These are phyloP conservation scores for Canavalia gladiata DNA, from an alignment of 306 rosid genomes.

Conservation along the genomic window DNA sequence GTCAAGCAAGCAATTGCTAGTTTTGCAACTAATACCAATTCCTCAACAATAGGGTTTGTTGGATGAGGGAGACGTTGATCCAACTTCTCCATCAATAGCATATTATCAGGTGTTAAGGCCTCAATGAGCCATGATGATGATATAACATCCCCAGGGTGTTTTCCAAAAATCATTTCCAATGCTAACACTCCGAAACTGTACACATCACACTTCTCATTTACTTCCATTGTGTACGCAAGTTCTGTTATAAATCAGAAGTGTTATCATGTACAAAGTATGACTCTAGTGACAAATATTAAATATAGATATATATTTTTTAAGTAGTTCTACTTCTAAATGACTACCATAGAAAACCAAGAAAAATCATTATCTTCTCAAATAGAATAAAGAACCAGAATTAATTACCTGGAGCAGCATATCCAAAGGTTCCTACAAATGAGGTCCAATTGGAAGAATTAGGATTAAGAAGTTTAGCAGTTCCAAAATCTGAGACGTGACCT, in stretches of 20 bases:
- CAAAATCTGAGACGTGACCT: constrained; percentile 23
- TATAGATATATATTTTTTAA: background rate
- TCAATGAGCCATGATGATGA: background rate
- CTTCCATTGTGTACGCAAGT: background rate
- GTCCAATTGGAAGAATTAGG: constrained; percentile 12
- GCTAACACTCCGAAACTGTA: constrained; percentile 39
- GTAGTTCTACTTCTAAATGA: background rate
- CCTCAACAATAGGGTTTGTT: background rate
- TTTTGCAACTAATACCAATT: background rate
- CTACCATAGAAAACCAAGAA: background rate
- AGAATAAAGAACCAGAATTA: background rate
- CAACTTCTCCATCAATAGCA: constrained; percentile 6
- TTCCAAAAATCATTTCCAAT: constrained; percentile 29
- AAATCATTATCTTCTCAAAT: background rate
- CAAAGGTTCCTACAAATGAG: constrained; percentile 37
- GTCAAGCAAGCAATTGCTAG: constrained; percentile 10
- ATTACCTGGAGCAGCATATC: constrained; percentile 38
- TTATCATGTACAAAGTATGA: background rate
- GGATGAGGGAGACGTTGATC: constrained; percentile 38
- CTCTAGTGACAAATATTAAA: background rate
- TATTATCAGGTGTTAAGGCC: background rate
- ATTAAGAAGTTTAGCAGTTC: constrained; percentile 30
- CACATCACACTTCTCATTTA: constrained; percentile 23
- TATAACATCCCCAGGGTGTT: constrained; percentile 29
- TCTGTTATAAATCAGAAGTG: background rate